Conservation (phyloP, 78 protist species). For the Planoprotostelium fungivorum region DNA sequence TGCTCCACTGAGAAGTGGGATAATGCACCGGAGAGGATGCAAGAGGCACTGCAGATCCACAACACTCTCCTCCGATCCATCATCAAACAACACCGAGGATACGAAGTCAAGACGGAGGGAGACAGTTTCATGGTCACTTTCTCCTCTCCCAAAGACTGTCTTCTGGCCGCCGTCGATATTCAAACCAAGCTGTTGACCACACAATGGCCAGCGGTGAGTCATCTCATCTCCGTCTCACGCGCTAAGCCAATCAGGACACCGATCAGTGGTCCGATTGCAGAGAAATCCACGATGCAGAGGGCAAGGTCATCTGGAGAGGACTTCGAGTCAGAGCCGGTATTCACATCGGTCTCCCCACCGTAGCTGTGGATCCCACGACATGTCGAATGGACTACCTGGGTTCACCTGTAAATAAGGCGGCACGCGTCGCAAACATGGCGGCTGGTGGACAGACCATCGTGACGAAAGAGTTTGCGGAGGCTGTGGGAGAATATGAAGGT, state of each 20-base stretch:
- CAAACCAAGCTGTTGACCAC: not conserved
- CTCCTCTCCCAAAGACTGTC: not conserved
- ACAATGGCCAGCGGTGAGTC: not conserved
- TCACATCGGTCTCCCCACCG: not conserved
- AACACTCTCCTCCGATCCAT: slow-evolving; percentile 13
- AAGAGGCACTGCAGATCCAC: slow-evolving; percentile 16
- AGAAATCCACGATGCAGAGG: not conserved
- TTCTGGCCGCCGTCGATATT: not conserved
- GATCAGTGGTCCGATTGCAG: not conserved
- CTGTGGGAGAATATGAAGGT: not conserved
- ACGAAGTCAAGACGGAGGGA: slow-evolving; percentile 52
- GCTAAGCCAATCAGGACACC: not conserved
- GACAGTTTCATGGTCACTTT: slow-evolving; percentile 52
- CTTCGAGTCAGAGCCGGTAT: not conserved
- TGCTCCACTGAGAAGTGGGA: not conserved
- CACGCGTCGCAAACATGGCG: not conserved
- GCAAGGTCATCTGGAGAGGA: not conserved
- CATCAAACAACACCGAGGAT: slow-evolving; percentile 11
- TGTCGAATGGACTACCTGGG: not conserved
- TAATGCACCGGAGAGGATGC: slow-evolving; percentile 11
- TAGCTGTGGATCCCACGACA: not conserved
- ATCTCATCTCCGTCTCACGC: not conserved
- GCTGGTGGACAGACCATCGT: not conserved
- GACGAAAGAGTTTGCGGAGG: not conserved
- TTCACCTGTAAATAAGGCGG: not conserved